phyloP scores from a whole-genome alignment of 805 yeast genomes.

The Zygoascus biomembranicola region DNA sequence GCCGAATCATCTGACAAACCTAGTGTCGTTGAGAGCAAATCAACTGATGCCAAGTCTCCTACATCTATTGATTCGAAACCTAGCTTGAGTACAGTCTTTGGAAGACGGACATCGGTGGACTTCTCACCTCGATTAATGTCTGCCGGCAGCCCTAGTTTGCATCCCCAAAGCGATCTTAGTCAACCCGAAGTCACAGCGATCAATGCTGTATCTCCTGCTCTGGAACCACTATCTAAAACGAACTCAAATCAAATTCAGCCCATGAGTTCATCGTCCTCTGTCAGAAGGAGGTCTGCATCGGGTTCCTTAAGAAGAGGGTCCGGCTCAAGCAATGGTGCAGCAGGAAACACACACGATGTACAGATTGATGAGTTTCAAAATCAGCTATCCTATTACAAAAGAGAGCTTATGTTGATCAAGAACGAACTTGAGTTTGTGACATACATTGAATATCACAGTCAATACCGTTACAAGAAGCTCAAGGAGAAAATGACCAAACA shows the following conservation, averaged over 20 bases:
- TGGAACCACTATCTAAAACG: background rate
- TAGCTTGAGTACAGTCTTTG: background rate
- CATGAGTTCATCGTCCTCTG: background rate
- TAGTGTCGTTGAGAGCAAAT: background rate
- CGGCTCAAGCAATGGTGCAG: background rate
- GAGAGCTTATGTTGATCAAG: constrained; percentile 47
- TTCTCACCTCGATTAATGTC: background rate
- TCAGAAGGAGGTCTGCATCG: background rate
- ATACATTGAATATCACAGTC: constrained; percentile 42
- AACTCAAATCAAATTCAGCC: background rate
- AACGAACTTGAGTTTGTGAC: constrained; percentile 57
- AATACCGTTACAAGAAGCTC: constrained; percentile 30
- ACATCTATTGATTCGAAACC: background rate
- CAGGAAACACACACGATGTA: background rate
- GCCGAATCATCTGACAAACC: background rate
- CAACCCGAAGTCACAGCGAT: constrained; percentile 4
- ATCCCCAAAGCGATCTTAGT: constrained; percentile 10
- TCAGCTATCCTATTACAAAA: constrained; percentile 39
- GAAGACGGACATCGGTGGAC: background rate
- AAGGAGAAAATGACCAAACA: constrained; percentile 26
- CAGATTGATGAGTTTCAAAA: background rate
- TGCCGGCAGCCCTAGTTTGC: constrained; percentile 6
- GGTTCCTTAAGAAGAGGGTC: background rate
- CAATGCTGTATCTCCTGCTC: background rate
- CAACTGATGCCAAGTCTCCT: background rate